These are phyloP conservation scores for Taxawa tesnikishii DNA, from an alignment of 2,329 filamentous ascomycete genomes.

Conservation along the genomic window DNA sequence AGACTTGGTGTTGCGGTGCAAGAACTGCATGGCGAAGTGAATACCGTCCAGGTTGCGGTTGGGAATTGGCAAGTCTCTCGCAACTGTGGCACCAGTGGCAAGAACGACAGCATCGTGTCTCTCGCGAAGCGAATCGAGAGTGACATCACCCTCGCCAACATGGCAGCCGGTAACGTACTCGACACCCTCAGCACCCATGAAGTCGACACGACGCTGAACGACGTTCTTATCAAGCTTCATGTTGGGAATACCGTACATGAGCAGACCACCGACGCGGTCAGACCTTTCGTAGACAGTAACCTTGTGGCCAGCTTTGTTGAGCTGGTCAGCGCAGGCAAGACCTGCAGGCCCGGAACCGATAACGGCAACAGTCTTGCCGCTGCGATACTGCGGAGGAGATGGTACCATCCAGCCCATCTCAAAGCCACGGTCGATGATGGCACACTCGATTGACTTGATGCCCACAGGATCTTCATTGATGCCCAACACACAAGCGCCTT, in stretches of 20 bases:
- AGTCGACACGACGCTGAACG: conserved; percentile 87
- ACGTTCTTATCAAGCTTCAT: conserved; percentile 99
- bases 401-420: conserved; percentile 98
- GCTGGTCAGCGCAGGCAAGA: conserved; percentile 80
- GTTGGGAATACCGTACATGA: conserved; percentile 98
- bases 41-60: conserved; percentile 80
- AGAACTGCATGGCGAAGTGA: conserved; percentile 94
- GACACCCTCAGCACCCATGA: conserved; percentile 84
- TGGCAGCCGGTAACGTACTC: conserved; percentile 66
- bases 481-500: conserved; percentile 88
- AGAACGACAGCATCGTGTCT: conserved; percentile 77
- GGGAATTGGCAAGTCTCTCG: conserved; percentile 83
- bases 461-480: conserved; percentile 96
- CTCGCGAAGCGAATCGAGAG: conserved; percentile 58
- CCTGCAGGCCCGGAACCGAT: conserved; percentile 89
- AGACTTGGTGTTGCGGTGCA: conserved; percentile 96
- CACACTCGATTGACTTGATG: conserved; percentile 97
- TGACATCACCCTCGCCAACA: conserved; percentile 60
- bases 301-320: conserved; percentile 80
- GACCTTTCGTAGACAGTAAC: conserved; percentile 90
- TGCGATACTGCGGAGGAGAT: conserved; percentile 62
- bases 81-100: conserved; percentile 84
- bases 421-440: conserved; percentile 94
- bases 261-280: conserved; percentile 77
- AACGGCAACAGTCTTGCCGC: conserved; percentile 77